A percentile compares a stretch with the other conserved stretches of the same genome.
phyloP scores from a whole-genome alignment of 1,284 basidiomycete species.

The Ceratobasidium sp. region DNA sequence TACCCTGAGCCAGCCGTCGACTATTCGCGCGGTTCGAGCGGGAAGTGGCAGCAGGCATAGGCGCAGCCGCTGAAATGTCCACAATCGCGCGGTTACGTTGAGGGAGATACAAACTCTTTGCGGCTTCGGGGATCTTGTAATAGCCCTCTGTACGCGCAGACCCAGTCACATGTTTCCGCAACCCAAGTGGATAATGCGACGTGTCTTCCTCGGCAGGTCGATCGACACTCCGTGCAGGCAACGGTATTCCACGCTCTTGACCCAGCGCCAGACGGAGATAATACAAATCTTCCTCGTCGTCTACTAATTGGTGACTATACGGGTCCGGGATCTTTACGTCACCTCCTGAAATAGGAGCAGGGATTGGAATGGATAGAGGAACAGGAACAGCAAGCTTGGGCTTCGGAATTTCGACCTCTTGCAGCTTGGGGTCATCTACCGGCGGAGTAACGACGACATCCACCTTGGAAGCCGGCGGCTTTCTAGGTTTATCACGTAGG shows the following conservation, averaged over 20 bases:
- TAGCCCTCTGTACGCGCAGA: constrained; percentile 91
- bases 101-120: constrained; percentile 84
- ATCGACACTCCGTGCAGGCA: constrained; percentile 16
- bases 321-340: constrained; percentile 56
- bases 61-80: constrained; percentile 44
- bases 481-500: constrained; percentile 35
- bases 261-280: constrained; percentile 52
- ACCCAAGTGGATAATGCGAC: constrained; percentile 45
- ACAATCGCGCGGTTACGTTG: constrained; percentile 61
- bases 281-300: constrained; percentile 92
- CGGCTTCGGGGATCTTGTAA: constrained; percentile 89
- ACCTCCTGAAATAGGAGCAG: background rate
- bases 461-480: constrained; percentile 43
- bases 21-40: constrained; percentile 93
- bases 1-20: constrained; percentile 88
- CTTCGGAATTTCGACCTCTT: constrained; percentile 47
- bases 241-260: constrained; percentile 40
- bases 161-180: constrained; percentile 75
- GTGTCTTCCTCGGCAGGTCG: constrained; percentile 22
- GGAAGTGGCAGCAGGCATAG: constrained; percentile 61
- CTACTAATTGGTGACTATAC: constrained; percentile 64
- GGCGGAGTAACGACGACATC: constrained; percentile 42
- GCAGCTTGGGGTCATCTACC: too few species aligned
- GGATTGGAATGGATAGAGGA: too few species aligned
- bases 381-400: constrained; percentile 45